Conservation (phyloP, 371 early-diverging fungal species). For the Mucor racemosus region DNA sequence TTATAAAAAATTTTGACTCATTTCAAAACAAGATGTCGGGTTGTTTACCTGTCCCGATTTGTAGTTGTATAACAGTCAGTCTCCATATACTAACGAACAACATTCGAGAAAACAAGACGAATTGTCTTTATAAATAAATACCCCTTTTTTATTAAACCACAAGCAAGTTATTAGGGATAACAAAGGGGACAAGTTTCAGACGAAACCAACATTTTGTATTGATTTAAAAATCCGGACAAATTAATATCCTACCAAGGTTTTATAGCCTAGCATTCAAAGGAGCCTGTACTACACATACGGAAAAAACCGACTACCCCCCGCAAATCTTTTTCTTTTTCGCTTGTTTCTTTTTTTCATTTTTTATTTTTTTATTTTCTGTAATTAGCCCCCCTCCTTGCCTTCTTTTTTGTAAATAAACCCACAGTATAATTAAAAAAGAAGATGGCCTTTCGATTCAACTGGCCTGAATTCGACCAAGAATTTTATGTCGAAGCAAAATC, state of each 20-base stretch:
- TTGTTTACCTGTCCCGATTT: neutral
- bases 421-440: neutral
- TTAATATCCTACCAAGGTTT: neutral
- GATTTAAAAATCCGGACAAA: neutral
- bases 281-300: neutral
- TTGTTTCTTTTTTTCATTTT: neutral
- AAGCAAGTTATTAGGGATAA: neutral
- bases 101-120: neutral
- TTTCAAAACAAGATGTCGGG: neutral
- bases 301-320: conserved; percentile 4
- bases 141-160: neutral
- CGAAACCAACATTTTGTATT: neutral
- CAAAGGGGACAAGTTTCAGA: neutral
- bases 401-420: no score
- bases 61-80: neutral
- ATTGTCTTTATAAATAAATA: neutral
- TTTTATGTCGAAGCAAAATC: conserved; percentile 86
- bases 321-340: conserved; percentile 6
- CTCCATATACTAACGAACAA: neutral
- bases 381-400: neutral
- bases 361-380: neutral
- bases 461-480: conserved; percentile 87
- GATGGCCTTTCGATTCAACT: conserved; percentile 96
- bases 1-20: neutral
- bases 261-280: neutral